Evolutionary conservation across 1,284 basidiomycete species (phyloP), one percentile per base, ranked within the genome.

Genomic region (Marasmius tenuissimus): DNA sequence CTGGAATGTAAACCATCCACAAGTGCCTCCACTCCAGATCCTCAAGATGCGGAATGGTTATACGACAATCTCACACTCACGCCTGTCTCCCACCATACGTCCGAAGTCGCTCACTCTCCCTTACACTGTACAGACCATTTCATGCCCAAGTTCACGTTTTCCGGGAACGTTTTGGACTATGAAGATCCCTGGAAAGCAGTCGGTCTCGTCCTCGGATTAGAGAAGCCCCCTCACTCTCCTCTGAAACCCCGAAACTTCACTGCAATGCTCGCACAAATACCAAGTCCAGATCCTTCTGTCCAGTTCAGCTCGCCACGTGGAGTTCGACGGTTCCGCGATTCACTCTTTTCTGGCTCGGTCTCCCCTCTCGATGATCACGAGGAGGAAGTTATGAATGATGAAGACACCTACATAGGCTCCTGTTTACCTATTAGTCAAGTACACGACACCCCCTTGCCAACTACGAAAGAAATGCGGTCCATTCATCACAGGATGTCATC

Each of bases 121-220:
- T 27, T 27, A 27, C 27, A 4, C 27, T 4, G 27, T 27, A 27
- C 27, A 62, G 50, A 54, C 61, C 57, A n/a, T n/a, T n/a, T 16
- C 57, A 14, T 12, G 51, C 38, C 20, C 27, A 27, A 14, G 16
- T 50, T 45, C 16, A 16, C 45, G 37, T 57, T 65, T 20, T 59
- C 60, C 16, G 74, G 74, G 49, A 76, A 72, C 58, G 65, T 81
- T 7, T 81, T 78, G 57, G 73, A 78, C 47, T 75, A 78, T 59
- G 65, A 71, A 52, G 76, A 81, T 66, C 80, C 81, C 2, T 82
- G 81, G 81, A 72, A 69, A 49, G 73, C 76, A 4, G 73, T 81
- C 37, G 81, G 79, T 8, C 69, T 72, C 9, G 75, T 80, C 48
- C 73, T 80, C 40, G 76, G 74, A 47, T 12, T 63, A 8, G 64